Evolutionary conservation across 306 rosid genomes (phyloP).

Genomic region (cucumber (Cucumis sativus)): DNA sequence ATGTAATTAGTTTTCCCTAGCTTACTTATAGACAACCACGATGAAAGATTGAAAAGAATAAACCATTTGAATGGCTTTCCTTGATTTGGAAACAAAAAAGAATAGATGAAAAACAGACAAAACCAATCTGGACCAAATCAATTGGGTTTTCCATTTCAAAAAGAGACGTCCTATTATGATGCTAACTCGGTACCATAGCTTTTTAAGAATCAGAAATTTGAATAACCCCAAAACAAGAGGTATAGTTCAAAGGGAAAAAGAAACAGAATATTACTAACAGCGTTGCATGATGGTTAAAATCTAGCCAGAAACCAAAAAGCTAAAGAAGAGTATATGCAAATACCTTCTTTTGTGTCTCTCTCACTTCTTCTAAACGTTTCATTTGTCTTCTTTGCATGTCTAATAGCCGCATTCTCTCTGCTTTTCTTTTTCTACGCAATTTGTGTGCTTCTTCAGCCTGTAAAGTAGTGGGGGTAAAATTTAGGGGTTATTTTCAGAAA

Average conservation of each 20-base stretch:
- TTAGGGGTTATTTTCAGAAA: not conserved
- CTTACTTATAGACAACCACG: not conserved
- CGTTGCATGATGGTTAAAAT: not conserved
- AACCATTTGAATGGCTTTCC: not conserved
- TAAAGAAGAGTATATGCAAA: not conserved
- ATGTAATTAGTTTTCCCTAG: not conserved
- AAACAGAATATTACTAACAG: not conserved
- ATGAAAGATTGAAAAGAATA: not conserved
- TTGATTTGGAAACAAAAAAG: not conserved
- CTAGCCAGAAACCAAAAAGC: not conserved
- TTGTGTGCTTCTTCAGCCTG: slow-evolving; percentile 83
- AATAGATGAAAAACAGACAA: slow-evolving; percentile 2
- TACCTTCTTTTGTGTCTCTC: slow-evolving; percentile 92
- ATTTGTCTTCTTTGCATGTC: slow-evolving; percentile 79
- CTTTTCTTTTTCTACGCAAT: slow-evolving; percentile 74
- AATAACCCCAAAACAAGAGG: not conserved
- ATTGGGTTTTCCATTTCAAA: not conserved
- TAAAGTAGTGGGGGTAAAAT: slow-evolving; percentile 1
- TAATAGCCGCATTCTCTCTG: slow-evolving; percentile 44
- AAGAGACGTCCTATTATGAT: not conserved
- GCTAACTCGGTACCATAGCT: not conserved
- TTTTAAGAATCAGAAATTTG: not conserved
- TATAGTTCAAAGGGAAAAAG: not conserved
- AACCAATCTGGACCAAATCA: slow-evolving; percentile 1
- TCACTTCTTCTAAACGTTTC: slow-evolving; percentile 84